Evolutionary conservation across 257 asterid species (phyloP).

Genomic region (Solanum verrucosum): DNA sequence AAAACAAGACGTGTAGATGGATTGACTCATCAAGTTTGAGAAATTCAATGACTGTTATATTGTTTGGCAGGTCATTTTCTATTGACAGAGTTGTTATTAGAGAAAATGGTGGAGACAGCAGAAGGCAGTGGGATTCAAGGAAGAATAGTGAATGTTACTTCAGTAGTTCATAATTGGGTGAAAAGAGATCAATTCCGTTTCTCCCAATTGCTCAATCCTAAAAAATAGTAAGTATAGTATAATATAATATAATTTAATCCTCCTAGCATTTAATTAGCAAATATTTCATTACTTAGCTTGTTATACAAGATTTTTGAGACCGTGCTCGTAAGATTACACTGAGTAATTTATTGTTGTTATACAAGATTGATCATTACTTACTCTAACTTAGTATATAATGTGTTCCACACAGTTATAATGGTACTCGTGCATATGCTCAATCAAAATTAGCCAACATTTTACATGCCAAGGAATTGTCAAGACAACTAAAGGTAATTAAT

Average conservation of each 20-base stretch:
- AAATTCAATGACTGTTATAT: not conserved
- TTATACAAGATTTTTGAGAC: not conserved
- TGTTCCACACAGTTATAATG: slow-evolving; percentile 54
- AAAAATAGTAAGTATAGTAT: slow-evolving; percentile 33
- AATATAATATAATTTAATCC: too few species aligned
- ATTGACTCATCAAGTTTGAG: too few species aligned
- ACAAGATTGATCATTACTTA: not conserved
- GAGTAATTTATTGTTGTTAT: not conserved
- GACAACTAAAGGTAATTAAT: slow-evolving; percentile 65
- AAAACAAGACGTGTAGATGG: too few species aligned
- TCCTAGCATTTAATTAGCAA: not conserved
- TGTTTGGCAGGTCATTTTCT: slow-evolving; percentile 67
- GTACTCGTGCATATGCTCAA: slow-evolving; percentile 81
- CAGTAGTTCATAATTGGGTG: slow-evolving; percentile 86
- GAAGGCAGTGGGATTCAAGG: slow-evolving; percentile 57
- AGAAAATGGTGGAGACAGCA: slow-evolving; percentile 80
- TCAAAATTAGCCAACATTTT: slow-evolving; percentile 81
- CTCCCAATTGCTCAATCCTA: slow-evolving; percentile 54
- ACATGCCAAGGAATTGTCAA: slow-evolving; percentile 84
- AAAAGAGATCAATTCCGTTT: slow-evolving; percentile 41
- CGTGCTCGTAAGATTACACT: rapidly evolving
- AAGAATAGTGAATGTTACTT: slow-evolving; percentile 84
- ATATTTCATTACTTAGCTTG: not conserved
- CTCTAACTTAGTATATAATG: not conserved
- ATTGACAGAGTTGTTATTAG: slow-evolving; percentile 72